Base-by-base conservation (phyloP, 495 filamentous ascomycete genomes). In the Astrothelium subdiscretum region DNA sequence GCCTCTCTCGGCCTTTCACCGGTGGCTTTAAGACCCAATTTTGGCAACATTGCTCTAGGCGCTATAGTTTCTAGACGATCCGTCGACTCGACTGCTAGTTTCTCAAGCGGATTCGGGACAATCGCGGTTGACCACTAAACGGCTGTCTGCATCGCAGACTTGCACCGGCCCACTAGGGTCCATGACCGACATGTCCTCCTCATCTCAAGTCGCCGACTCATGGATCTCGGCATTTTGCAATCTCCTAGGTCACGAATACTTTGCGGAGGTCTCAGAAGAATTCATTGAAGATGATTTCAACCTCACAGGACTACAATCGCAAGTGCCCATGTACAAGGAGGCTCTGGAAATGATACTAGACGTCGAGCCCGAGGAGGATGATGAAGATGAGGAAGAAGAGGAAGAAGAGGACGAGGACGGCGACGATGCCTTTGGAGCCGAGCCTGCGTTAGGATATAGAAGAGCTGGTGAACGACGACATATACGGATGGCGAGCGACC, bases 221-320 rank as follows among this genome's bases (percentile, higher is more conserved):
- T 98, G 94, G 94, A 97, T 98, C 77, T 87, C 89, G 60, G 92
- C 91, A 57, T 98, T 96, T 74, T 98, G 94, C 78, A 90, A 89
- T 32, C 79, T 97, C 35, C 82, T 96, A 63, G 94, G 94, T 60
- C 94, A 98, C 72, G 94, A 98, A 72, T 98, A 97, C 76, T 98
- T 98, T 72, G 95, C 95, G 58, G 94, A 98, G 74, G 92, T 98
- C 44, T 91, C 90, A 24, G 94, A 98, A 76, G 94, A 98, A 64
- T 98, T 98, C 72, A 97, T 98, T 68, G 94, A 98, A 74, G 94
- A 98, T 84, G 94, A 98, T 72, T 98, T 98, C 78, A 98, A 98
- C 76, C 80, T 98, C 60, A 98, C 94, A 3, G 94, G 94, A 26
- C 80, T 98, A 64, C 90, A 95, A 75, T 88, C 84, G 35, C 91